Percentiles rank a stretch among this genome's conserved stretches.
Evolutionary conservation across 2,329 filamentous ascomycete species (phyloP).

Genomic region (Allantophomopsis lycopodina): DNA sequence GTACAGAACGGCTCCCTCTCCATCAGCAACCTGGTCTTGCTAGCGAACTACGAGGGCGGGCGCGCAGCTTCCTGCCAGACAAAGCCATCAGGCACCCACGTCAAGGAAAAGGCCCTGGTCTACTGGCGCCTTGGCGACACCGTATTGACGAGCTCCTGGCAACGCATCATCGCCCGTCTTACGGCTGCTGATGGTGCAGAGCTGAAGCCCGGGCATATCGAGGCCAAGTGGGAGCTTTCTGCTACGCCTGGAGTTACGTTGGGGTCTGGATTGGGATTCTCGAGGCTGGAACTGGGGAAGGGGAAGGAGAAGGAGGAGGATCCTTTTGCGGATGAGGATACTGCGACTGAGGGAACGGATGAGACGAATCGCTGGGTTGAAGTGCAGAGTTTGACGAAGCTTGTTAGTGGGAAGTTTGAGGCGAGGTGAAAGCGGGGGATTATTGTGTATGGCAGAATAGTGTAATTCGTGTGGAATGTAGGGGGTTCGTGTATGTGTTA

Average conservation of each 20-base stretch:
- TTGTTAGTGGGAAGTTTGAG: slow-evolving; percentile 67
- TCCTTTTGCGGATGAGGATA: slow-evolving; percentile 56
- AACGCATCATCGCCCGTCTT: slow-evolving; percentile 76
- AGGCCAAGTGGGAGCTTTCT: slow-evolving; percentile 67
- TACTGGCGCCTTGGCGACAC: slow-evolving; percentile 75
- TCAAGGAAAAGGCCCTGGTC: slow-evolving; percentile 62
- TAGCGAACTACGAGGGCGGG: slow-evolving; percentile 56
- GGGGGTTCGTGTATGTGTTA: too few species aligned
- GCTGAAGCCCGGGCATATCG: slow-evolving; percentile 61
- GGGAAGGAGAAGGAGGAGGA: slow-evolving; percentile 29
- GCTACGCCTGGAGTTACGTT: slow-evolving; percentile 15
- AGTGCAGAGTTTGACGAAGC: slow-evolving; percentile 50
- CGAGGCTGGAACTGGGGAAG: slow-evolving; percentile 35
- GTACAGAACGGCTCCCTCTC: slow-evolving; percentile 30
- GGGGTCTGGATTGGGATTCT: slow-evolving; percentile 55
- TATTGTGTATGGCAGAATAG: background rate
- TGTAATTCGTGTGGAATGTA: too few species aligned
- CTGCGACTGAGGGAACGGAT: slow-evolving; percentile 23
- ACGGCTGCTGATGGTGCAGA: slow-evolving; percentile 55
- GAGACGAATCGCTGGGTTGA: slow-evolving; percentile 41
- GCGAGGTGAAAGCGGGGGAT: slow-evolving; percentile 21
- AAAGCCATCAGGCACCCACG: slow-evolving; percentile 67
- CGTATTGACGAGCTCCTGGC: slow-evolving; percentile 43
- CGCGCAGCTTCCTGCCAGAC: slow-evolving; percentile 56
- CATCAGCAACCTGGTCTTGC: slow-evolving; percentile 62